Percentiles rank a stretch among this genome's conserved stretches.
phyloP scores from a whole-genome alignment of 2,329 filamentous ascomycete genomes.

The Penicillium aurantiogriseum region DNA sequence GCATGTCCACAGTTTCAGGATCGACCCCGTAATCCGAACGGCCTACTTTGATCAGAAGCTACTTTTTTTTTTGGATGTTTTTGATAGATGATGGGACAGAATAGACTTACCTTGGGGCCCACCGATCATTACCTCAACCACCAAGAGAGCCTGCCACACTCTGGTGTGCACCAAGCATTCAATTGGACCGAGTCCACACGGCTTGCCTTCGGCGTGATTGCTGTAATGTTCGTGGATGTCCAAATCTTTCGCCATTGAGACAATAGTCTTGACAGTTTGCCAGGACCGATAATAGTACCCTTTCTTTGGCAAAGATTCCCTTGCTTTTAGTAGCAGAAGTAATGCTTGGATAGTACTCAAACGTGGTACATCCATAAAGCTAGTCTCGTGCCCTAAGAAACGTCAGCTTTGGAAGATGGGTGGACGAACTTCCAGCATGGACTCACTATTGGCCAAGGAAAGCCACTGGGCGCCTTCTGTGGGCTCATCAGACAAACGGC shows the following conservation, averaged over 20 bases:
- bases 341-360: conserved; percentile 90
- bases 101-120: conserved; percentile 73
- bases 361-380: conserved; percentile 88
- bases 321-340: conserved; percentile 81
- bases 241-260: conserved; percentile 90
- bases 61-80: not conserved
- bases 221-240: conserved; percentile 84
- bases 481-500: conserved; percentile 77
- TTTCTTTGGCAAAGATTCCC: conserved; percentile 85
- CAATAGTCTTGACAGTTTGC: conserved; percentile 90
- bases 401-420: conserved; percentile 28
- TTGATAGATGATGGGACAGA: not conserved
- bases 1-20: conserved; percentile 72
- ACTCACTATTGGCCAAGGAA: conserved; percentile 76
- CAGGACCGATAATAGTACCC: conserved; percentile 97
- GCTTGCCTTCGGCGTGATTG: conserved; percentile 68
- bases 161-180: conserved; percentile 84
- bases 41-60: conserved; percentile 48
- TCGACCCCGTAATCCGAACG: conserved; percentile 76
- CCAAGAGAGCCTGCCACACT: conserved; percentile 84
- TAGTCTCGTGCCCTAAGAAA: conserved; percentile 74
- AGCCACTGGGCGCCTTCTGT: conserved; percentile 89
- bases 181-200: conserved; percentile 65
- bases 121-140: conserved; percentile 88
- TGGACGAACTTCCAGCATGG: not conserved